Base-by-base conservation (phyloP, 2,329 filamentous ascomycete genomes). In the Alternaria gansuensis region DNA sequence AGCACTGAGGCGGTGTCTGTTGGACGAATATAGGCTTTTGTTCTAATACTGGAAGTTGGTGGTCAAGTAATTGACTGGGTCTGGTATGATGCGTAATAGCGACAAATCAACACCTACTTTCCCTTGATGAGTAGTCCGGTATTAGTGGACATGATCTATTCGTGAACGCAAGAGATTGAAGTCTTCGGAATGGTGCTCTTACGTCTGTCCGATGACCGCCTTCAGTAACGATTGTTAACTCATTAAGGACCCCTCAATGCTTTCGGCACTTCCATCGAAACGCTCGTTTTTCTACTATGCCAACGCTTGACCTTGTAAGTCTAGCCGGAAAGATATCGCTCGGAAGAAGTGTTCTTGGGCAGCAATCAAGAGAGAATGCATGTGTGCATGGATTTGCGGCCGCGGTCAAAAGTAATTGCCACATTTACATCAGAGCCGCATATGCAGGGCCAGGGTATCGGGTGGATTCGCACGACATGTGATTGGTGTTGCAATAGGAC, bases 291-390 rank as follows among this genome's bases (percentile, higher is more conserved):
- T 24, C 41, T 1, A 26, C 41, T 17, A 37, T 36, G 31, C 43
- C 23, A 43, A 28, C 50, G 43, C 50, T 45, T 39, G 28, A 48
- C 26, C 29, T 36, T 36, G 21, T 26, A 5, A 9, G 26, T 36
- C 21, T 9, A 48, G 44, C 31, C 31, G 23, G 24, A 31, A 23
- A 48, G 29, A 58, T 58, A 54, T 54, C 55, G 55, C 55, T 50
- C 50, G 54, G 55, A 58, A 58, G 55, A 58, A 54, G 50, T 54
- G 50, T 54, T 48, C 24, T 23, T 50, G 55, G 55, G 29, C 31
- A n/a, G 36, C 5, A 21, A 13, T 29, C 21, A 48, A 48, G 49
- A 41, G 5, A 17, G 21, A 51, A n/a, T n/a, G 55, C 29, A 41
- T 36, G 34, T n/a, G 31, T 36, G 50, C 34, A 26, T 46, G 28